These are phyloP conservation scores for Pistacia atlantica DNA, from an alignment of 345 rosid species.

Conservation along the genomic window DNA sequence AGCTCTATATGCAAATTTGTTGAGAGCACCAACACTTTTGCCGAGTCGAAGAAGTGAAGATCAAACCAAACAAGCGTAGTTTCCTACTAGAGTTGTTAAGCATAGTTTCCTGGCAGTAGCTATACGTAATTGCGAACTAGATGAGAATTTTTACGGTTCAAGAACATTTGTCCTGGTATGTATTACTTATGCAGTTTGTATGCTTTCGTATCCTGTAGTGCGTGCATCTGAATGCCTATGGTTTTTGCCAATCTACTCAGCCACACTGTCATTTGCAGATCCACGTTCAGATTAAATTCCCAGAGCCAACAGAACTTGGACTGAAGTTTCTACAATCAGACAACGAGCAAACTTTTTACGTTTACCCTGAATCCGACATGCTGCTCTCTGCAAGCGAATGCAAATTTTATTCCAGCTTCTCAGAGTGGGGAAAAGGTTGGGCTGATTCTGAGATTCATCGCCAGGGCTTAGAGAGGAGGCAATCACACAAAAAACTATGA, in stretches of 20 bases:
- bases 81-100: too few species aligned
- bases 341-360: constrained; percentile 41
- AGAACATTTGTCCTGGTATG: too few species aligned
- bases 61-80: too few species aligned
- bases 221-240: not conserved
- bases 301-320: constrained; percentile 62
- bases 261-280: constrained; percentile 40
- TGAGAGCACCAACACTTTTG: too few species aligned
- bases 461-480: constrained; percentile 45
- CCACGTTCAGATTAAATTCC: constrained; percentile 70
- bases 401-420: constrained; percentile 49
- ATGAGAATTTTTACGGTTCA: too few species aligned
- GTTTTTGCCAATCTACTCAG: constrained; percentile 1
- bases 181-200: too few species aligned
- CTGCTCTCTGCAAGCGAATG: constrained; percentile 41
- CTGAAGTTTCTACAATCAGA: constrained; percentile 43
- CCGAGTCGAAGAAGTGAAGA: too few species aligned
- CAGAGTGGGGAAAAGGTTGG: constrained; percentile 92
- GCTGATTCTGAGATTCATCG: constrained; percentile 85
- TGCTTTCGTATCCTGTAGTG: too few species aligned
- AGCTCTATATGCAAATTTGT: too few species aligned
- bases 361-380: constrained; percentile 90
- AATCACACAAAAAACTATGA: constrained; percentile 20
- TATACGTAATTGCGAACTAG: not conserved
- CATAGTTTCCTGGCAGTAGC: not conserved